Base-by-base conservation (phyloP, 768 basidiomycete species). In the Scleroderma bovista region DNA sequence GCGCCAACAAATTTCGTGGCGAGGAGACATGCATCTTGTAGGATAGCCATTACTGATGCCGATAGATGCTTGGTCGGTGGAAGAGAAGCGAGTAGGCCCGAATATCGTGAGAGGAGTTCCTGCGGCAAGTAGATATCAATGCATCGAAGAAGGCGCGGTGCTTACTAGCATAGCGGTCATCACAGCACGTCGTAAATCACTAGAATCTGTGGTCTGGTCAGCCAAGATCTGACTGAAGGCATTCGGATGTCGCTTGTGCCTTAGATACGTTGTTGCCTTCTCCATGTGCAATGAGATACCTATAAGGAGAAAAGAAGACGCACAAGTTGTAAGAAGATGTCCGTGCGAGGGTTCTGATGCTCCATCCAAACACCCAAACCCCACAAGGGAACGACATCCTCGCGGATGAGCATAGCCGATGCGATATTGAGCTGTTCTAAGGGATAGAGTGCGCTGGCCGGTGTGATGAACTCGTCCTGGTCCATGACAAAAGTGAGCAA, bases 281-380 rank as follows among this genome's bases (percentile, higher is more conserved):
- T 3, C 34, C 51, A 24, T 48, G 33, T 44, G 11, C 57, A 29
- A 54, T 50, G 56, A 12, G 20, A 38, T 23, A 37, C 36, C 19
- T 5, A 40, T 17, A 31, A 31, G 38, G 10, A 41, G 5, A 31
- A 15, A 32, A 33, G 19, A 29, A 15, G 24, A 60, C 75, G 57
- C 57, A 85, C 86, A 51, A 84, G 56, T 42, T 61, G 60, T 5
- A 71, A 63, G 41, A 85, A 69, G 24, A 66, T 67, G 47, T 84
- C 83, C 2, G 74, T 67, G 32, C 79, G 65, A 24, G 75, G 70
- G 34, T 69, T 60, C 19, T 78, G 73, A 51, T 69, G 68, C 56
- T 86, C 84, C 42, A 67, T 61, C 83, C 84, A 88, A 7, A 74
- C 63, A 11, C 60, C 65, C 86, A 88, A 90, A 47, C 71, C 72